Conservation (phyloP, 768 basidiomycete species). For the Suillus subluteus region DNA sequence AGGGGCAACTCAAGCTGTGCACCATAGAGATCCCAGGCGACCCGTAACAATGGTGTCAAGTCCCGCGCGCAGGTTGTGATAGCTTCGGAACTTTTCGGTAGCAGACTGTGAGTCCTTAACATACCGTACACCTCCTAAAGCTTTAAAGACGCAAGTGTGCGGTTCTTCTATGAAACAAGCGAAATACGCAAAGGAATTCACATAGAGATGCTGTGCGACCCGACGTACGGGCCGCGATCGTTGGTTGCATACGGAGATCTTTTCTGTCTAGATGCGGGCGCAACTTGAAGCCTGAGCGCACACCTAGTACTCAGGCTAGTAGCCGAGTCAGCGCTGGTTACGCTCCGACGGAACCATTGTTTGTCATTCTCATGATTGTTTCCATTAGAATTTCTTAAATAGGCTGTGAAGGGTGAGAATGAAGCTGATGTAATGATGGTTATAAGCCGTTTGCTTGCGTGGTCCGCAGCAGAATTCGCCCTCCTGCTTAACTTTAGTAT, state of each 20-base stretch:
- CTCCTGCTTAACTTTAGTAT: slow-evolving; percentile 11
- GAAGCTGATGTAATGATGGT: slow-evolving; percentile 36
- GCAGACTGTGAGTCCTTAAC: background rate
- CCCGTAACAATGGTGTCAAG: background rate
- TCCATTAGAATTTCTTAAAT: slow-evolving; percentile 5
- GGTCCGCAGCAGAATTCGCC: slow-evolving; percentile 35
- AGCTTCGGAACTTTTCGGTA: background rate
- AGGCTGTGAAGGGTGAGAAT: slow-evolving; percentile 34
- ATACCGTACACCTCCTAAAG: slow-evolving; percentile 3
- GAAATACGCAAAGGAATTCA: background rate
- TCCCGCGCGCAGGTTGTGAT: background rate
- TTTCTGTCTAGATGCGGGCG: background rate
- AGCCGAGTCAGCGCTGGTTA: background rate
- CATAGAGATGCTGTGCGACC: background rate
- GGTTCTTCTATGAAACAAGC: slow-evolving; percentile 6
- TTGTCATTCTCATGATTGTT: slow-evolving; percentile 10
- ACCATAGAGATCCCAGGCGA: background rate
- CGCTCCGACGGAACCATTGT: slow-evolving; percentile 2
- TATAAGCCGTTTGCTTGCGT: slow-evolving; percentile 38
- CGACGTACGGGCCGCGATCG: background rate
- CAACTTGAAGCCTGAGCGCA: background rate
- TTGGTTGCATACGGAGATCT: slow-evolving; percentile 1
- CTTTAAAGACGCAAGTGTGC: background rate
- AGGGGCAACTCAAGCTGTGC: background rate
- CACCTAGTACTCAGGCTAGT: background rate